Conservation (phyloP, 176 grass and related monocot species). For the Puccinellia tenuiflora region DNA sequence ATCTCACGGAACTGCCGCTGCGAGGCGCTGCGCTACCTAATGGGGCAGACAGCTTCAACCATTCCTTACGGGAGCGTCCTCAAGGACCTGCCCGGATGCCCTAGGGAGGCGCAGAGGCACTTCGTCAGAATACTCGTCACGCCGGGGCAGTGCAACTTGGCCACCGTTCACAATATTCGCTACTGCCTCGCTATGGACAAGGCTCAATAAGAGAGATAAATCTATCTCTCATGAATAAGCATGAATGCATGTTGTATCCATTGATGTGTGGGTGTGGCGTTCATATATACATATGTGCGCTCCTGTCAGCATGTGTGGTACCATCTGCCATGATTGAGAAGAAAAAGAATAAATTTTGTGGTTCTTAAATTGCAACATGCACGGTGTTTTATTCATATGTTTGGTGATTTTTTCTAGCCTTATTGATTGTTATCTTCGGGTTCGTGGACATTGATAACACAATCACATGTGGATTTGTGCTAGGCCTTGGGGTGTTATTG, state of each 20-base stretch:
- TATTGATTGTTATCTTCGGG: too few relatives aligned
- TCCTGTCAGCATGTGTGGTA: neutral
- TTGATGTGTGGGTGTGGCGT: neutral
- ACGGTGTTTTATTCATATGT: too few relatives aligned
- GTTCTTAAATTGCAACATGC: too few relatives aligned
- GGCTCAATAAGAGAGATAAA: neutral
- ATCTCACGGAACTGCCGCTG: neutral
- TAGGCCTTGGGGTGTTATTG: too few relatives aligned
- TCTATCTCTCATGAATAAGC: neutral
- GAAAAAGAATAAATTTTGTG: neutral
- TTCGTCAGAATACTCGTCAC: neutral
- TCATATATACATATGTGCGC: neutral
- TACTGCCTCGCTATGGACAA: neutral
- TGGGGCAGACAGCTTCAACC: neutral
- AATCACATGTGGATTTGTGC: too few relatives aligned
- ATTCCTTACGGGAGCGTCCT: neutral
- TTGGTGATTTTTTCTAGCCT: too few relatives aligned
- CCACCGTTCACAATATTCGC: neutral
- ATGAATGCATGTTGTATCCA: neutral
- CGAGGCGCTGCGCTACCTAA: neutral
- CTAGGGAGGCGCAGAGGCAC: neutral
- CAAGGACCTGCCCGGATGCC: neutral
- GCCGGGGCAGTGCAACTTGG: neutral
- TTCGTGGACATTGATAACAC: too few relatives aligned
- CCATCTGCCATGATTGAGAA: neutral